Evolutionary conservation across 2,329 filamentous ascomycete genomes (phyloP).

Genomic region (Xylaria sp.): DNA sequence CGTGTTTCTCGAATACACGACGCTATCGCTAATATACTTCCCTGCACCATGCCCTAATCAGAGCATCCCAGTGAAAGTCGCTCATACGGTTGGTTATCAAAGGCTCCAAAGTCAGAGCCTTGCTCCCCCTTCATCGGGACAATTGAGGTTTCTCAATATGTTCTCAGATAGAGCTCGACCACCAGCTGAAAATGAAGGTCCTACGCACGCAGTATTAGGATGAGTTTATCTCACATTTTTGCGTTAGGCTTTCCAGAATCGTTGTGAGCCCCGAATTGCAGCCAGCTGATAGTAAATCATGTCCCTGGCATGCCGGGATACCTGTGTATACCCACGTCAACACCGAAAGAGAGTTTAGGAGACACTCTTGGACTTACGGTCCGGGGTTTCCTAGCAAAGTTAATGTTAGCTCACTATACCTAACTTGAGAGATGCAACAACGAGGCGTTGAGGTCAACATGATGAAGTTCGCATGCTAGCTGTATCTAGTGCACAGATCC

Average conservation of each 20-base stretch:
- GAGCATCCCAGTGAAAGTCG: not conserved
- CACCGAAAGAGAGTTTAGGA: conserved; percentile 7
- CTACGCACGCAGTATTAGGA: not conserved
- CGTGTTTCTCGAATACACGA: conserved; percentile 1
- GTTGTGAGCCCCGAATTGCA: not conserved
- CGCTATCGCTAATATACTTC: conserved; percentile 23
- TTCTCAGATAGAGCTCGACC: no score
- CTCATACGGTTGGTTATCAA: not conserved
- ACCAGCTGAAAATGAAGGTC: not conserved
- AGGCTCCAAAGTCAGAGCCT: not conserved
- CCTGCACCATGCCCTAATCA: not conserved
- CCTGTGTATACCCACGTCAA: not conserved
- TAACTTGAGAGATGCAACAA: conserved; percentile 5
- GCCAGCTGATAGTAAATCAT: not conserved
- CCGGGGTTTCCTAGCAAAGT: not conserved
- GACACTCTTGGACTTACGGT: not conserved
- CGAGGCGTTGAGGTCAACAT: conserved; percentile 19
- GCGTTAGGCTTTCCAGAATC: not conserved
- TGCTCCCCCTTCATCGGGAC: not conserved
- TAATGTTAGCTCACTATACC: not conserved
- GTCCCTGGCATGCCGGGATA: not conserved
- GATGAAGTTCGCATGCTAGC: not conserved
- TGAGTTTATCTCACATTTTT: not conserved
- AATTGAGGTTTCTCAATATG: not conserved
- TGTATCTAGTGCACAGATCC: not conserved